These are phyloP conservation scores for Acanthamoeba royreba DNA, from an alignment of 208 protist species.

Conservation along the genomic window DNA sequence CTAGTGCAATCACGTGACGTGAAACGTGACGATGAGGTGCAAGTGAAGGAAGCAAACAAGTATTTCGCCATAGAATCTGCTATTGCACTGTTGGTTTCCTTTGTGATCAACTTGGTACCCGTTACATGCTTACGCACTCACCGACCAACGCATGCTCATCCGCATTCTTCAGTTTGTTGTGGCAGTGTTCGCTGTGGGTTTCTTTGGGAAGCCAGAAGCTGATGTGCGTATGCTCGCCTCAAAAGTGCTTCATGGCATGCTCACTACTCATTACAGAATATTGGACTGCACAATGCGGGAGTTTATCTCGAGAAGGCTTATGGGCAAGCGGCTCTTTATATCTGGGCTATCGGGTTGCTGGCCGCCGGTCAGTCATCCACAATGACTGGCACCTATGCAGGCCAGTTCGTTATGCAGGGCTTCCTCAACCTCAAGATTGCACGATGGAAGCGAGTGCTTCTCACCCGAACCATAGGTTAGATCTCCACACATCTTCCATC, in stretches of 20 bases:
- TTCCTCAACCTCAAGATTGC: conserved; percentile 73
- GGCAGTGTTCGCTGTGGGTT: not conserved
- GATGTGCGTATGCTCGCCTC: not conserved
- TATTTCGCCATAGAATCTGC: conserved; percentile 75
- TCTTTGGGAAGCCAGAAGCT: not conserved
- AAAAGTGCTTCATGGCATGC: no score
- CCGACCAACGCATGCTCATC: not conserved
- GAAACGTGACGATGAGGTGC: not conserved
- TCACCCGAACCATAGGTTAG: conserved; percentile 52
- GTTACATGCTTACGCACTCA: conserved; percentile 72
- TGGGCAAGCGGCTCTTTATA: conserved; percentile 70
- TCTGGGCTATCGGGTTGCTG: conserved; percentile 75
- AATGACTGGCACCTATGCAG: conserved; percentile 80
- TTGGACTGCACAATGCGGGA: conserved; percentile 73
- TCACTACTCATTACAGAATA: conserved; percentile 7
- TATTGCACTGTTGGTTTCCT: conserved; percentile 75
- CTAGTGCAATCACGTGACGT: conserved; percentile 72
- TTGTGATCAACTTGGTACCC: conserved; percentile 80
- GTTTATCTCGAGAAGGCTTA: conserved; percentile 58
- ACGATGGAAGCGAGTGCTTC: conserved; percentile 72
- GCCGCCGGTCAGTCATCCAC: conserved; percentile 59
- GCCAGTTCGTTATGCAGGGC: conserved; percentile 83
- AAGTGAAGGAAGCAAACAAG: conserved; percentile 68
- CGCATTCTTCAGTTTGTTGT: not conserved
- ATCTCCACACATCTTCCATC: not conserved